phyloP scores from a whole-genome alignment of 2,329 filamentous ascomycete species.

The Neopestalotiopsis clavispora region DNA sequence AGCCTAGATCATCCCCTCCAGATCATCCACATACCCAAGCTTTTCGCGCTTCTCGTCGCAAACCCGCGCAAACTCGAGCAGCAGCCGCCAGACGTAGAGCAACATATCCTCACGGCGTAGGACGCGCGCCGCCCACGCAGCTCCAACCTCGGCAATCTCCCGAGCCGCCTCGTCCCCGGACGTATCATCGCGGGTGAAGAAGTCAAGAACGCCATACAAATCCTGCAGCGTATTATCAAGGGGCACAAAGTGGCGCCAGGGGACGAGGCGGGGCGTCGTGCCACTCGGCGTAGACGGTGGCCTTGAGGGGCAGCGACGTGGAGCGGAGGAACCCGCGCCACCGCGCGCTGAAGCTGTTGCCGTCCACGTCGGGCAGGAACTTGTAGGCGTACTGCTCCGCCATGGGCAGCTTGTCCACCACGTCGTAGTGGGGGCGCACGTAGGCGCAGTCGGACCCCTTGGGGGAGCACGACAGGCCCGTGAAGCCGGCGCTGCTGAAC shows the following conservation, averaged over 20 bases:
- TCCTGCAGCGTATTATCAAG: conserved; percentile 64
- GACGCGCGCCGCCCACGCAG: conserved; percentile 57
- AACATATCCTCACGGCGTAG: conserved; percentile 60
- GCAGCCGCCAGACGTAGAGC: conserved; percentile 57
- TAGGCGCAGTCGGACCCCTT: conserved; percentile 28
- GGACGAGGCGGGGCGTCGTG: conserved; percentile 63
- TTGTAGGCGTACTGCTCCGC: conserved; percentile 50
- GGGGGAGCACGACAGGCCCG: conserved; percentile 35
- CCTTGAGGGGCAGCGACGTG: conserved; percentile 62
- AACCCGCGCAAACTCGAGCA: conserved; percentile 50
- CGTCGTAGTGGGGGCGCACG: conserved; percentile 27
- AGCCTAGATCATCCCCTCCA: conserved; percentile 12
- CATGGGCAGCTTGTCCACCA: conserved; percentile 32
- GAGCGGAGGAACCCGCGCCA: conserved; percentile 59
- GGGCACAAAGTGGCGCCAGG: conserved; percentile 68
- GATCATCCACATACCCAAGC: conserved; percentile 35
- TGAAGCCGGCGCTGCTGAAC: conserved; percentile 34
- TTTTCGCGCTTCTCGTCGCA: conserved; percentile 35
- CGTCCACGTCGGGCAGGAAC: conserved; percentile 65
- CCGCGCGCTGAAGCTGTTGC: conserved; percentile 56
- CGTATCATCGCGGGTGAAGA: conserved; percentile 52
- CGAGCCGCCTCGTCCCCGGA: conserved; percentile 49
- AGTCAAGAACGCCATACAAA: conserved; percentile 60
- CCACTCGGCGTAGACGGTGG: conserved; percentile 68
- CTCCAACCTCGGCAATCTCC: conserved; percentile 55